These are phyloP conservation scores for Rhizophagus clarus DNA, from an alignment of 192 early-diverging fungal genomes.

Conservation along the genomic window DNA sequence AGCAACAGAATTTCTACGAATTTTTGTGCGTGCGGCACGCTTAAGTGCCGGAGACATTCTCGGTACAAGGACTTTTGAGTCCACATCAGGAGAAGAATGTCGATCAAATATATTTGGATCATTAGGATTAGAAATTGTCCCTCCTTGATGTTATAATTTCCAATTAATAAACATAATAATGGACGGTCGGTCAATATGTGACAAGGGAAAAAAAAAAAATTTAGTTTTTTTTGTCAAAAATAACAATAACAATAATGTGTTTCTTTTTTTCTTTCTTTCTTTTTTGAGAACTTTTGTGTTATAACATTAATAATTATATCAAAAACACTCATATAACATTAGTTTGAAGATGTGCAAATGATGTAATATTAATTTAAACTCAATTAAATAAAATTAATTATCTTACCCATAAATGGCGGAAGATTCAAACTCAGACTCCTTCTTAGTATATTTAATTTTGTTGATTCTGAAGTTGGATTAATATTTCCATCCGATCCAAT, in stretches of 20 bases:
- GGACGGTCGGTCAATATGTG: not conserved
- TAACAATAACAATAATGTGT: not conserved
- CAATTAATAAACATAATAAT: not conserved
- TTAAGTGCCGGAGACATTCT: conserved; percentile 42
- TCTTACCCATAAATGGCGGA: conserved; percentile 28
- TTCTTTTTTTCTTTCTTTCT: too few relatives aligned
- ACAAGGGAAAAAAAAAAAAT: not conserved
- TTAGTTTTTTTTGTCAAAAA: not conserved
- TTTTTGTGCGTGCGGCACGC: conserved; percentile 52
- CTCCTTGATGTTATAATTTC: not conserved
- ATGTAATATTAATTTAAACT: not conserved
- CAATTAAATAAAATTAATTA: not conserved
- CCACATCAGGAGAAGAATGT: conserved; percentile 44
- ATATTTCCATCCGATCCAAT: conserved; percentile 9
- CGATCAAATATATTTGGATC: conserved; percentile 39
- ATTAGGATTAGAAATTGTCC: not conserved
- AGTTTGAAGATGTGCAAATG: too few relatives aligned
- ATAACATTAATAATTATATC: too few relatives aligned
- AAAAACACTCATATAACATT: too few relatives aligned
- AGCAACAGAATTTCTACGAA: conserved; percentile 52
- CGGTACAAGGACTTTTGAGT: conserved; percentile 44
- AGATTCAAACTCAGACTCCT: conserved; percentile 29
- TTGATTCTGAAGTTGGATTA: conserved; percentile 16
- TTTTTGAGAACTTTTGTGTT: too few relatives aligned
- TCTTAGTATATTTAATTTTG: conserved; percentile 19